A percentile compares a stretch with the other conserved stretches of the same genome.
phyloP scores from a whole-genome alignment of 768 basidiomycete species.

The Psilocybe cubensis region DNA sequence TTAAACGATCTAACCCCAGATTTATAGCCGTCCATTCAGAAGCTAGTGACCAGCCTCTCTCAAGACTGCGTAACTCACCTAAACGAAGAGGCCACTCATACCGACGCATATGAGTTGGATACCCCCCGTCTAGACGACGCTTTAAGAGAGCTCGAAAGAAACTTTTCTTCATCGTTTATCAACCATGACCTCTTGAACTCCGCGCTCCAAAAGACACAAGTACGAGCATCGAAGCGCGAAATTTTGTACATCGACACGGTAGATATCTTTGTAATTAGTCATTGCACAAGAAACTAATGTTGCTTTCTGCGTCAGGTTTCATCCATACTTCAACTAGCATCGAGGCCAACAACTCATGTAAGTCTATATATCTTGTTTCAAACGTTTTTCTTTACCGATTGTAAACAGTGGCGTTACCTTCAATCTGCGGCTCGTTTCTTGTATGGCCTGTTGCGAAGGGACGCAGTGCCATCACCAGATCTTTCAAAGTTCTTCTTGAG shows the following conservation, averaged over 20 bases:
- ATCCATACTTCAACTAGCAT: slow-evolving; percentile 63
- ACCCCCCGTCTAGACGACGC: slow-evolving; percentile 50
- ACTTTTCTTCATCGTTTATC: slow-evolving; percentile 49
- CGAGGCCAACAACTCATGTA: slow-evolving; percentile 72
- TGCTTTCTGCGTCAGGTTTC: slow-evolving; percentile 46
- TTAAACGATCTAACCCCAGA: neutral
- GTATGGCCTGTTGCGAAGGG: slow-evolving; percentile 63
- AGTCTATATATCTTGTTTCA: slow-evolving; percentile 26
- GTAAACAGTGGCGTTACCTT: slow-evolving; percentile 77
- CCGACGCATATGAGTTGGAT: slow-evolving; percentile 59
- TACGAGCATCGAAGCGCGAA: slow-evolving; percentile 48
- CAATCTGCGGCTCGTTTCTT: slow-evolving; percentile 72
- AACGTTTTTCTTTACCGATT: slow-evolving; percentile 14
- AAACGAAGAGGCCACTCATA: slow-evolving; percentile 66
- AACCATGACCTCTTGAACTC: slow-evolving; percentile 45
- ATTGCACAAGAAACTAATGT: slow-evolving; percentile 6
- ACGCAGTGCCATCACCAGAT: slow-evolving; percentile 53
- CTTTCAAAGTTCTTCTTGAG: slow-evolving; percentile 66
- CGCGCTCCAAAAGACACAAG: slow-evolving; percentile 44
- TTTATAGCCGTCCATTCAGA: slow-evolving; percentile 73
- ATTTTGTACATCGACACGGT: slow-evolving; percentile 56
- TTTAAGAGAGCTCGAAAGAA: slow-evolving; percentile 49
- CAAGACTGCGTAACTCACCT: slow-evolving; percentile 63
- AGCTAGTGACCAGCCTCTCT: slow-evolving; percentile 64
- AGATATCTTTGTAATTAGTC: slow-evolving; percentile 7